These are phyloP conservation scores for Tetrapyrgos nigripes DNA, from an alignment of 1,284 basidiomycete genomes.

Conservation along the genomic window DNA sequence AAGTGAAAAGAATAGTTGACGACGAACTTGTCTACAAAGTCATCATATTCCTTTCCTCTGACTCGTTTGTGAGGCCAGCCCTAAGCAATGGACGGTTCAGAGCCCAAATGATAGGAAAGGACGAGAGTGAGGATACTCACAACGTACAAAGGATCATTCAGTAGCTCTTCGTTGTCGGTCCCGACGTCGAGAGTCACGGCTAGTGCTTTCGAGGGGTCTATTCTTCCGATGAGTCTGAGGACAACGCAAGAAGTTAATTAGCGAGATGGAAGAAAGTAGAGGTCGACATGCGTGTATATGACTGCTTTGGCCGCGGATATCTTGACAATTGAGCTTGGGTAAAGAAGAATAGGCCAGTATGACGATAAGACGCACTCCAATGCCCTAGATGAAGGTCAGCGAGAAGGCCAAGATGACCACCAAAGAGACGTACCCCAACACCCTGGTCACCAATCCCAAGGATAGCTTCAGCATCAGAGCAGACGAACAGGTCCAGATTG, in stretches of 20 bases:
- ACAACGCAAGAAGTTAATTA: neutral
- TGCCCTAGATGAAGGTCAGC: slow-evolving; percentile 48
- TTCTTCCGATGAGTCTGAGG: slow-evolving; percentile 75
- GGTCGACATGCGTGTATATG: slow-evolving; percentile 71
- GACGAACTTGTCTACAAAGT: slow-evolving; percentile 69
- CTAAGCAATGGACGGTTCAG: slow-evolving; percentile 40
- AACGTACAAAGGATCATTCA: slow-evolving; percentile 72
- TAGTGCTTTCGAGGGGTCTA: slow-evolving; percentile 75
- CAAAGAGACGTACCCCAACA: slow-evolving; percentile 40
- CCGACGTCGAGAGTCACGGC: slow-evolving; percentile 80
- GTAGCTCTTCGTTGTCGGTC: slow-evolving; percentile 71
- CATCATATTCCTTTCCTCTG: slow-evolving; percentile 70
- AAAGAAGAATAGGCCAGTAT: neutral
- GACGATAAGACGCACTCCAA: slow-evolving; percentile 43
- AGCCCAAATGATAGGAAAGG: neutral
- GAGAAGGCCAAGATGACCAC: neutral
- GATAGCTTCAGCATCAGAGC: slow-evolving; percentile 85
- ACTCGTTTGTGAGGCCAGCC: slow-evolving; percentile 72
- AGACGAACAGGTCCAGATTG: slow-evolving; percentile 77
- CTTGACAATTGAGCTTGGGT: slow-evolving; percentile 38
- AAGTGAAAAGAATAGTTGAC: neutral
- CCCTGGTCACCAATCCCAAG: slow-evolving; percentile 83
- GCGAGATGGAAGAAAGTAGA: neutral
- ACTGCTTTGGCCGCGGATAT: slow-evolving; percentile 90
- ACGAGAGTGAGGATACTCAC: slow-evolving; percentile 41